Evolutionary conservation across 1,139 yeast species (phyloP).

Genomic region (Debaryomycetaceae sp.): DNA sequence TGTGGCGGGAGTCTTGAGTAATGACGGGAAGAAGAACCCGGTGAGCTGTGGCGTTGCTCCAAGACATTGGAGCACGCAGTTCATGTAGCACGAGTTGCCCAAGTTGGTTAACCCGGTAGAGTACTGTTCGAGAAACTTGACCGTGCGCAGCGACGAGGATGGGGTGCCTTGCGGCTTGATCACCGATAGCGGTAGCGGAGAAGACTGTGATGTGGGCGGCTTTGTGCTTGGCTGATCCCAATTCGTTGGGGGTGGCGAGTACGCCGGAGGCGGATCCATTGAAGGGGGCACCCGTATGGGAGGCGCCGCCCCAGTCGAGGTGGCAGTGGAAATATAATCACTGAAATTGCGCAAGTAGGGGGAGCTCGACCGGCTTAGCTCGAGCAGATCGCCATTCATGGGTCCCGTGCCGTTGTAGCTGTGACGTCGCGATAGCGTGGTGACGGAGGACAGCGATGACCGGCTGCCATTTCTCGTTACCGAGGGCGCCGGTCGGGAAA

Average conservation of each 20-base stretch:
- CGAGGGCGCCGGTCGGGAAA: background rate
- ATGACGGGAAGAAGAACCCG: slow-evolving; percentile 36
- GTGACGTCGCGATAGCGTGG: slow-evolving; percentile 10
- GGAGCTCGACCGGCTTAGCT: slow-evolving; percentile 11
- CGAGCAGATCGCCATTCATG: slow-evolving; percentile 2
- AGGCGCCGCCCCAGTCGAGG: slow-evolving; percentile 17
- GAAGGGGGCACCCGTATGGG: slow-evolving; percentile 11
- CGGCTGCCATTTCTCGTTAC: slow-evolving; percentile 13
- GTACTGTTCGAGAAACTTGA: slow-evolving; percentile 26
- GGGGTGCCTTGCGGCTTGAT: too few species aligned
- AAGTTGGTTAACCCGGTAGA: slow-evolving; percentile 67
- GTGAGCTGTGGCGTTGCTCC: slow-evolving; percentile 42
- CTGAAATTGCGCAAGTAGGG: slow-evolving; percentile 36
- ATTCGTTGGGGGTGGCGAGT: slow-evolving; percentile 2
- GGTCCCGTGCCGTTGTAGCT: slow-evolving; percentile 9
- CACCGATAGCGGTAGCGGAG: background rate
- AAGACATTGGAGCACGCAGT: slow-evolving; percentile 84
- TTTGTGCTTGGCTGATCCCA: background rate
- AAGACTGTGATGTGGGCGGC: slow-evolving; percentile 1
- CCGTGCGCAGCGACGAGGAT: slow-evolving; percentile 5
- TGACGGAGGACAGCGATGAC: slow-evolving; percentile 8
- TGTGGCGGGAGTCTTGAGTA: slow-evolving; percentile 13
- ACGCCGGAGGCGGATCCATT: background rate
- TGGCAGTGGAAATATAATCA: slow-evolving; percentile 38
- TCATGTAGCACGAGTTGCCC: slow-evolving; percentile 94